Base-by-base conservation (phyloP, 2,329 filamentous ascomycete genomes). In the Triangularia setosa region DNA sequence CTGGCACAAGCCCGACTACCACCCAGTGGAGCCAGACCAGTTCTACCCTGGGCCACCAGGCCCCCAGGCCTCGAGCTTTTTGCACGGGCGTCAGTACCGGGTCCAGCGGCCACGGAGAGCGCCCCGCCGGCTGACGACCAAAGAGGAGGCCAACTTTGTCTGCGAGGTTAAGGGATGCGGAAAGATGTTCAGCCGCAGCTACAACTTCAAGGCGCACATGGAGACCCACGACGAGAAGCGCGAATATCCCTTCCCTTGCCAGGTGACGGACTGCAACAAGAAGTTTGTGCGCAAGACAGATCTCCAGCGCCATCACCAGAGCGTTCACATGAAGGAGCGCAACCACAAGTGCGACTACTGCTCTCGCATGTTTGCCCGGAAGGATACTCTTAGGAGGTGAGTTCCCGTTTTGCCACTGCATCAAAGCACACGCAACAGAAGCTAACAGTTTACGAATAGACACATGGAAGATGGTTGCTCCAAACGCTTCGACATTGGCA, bases 121-220 rank as follows among this genome's bases (percentile, higher is more conserved):
- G 12, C 77, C 79, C 18, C 80, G 85, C 53, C 83, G 83, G 70
- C 80, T 84, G 70, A 89, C 86, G 1, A 87, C 87, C 18, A 84
- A 83, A 64, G 88, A 89, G 68, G 88, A 91, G 70, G 90, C 89
- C 62, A 91, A 87, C 70, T 90, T 86, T 75, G 82, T 85, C 67
- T 96, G 93, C 73, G 80, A 82, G 62, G 80, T 87, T 35, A 83
- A 87, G 64, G 81, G 87, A 1, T 97, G 93, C 73, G 88, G 89
- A 6, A 91, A 90, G 75, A 84, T 89, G 16, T 96, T 96, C 74
- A 91, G 91, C 69, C 83, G 93, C 67, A 89, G 87, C 71, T 96
- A 94, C 79, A 96, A 96, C 77, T 92, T 89, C 78, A 93, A 91
- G 72, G 90, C 92, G 28, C 93, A 96, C 75, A 84, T 93, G 83